These are phyloP conservation scores for Pythium rhizo-oryzae DNA, from an alignment of 352 stramenopile genomes.

Conservation along the genomic window DNA sequence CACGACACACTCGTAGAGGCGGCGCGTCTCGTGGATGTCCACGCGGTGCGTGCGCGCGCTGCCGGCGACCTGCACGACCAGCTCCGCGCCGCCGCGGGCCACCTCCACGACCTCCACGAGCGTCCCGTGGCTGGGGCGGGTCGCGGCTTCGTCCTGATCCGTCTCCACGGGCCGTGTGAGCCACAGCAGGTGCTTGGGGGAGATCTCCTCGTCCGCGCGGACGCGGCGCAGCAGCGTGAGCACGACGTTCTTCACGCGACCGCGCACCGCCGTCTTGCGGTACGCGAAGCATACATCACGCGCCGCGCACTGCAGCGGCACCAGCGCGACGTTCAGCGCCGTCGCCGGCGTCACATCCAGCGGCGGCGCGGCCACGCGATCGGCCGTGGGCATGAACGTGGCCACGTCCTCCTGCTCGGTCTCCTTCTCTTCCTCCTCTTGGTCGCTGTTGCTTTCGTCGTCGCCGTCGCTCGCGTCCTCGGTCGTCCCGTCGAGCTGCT, in stretches of 20 bases:
- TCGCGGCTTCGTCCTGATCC: neutral
- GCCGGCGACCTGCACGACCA: conserved; percentile 9
- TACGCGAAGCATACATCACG: conserved; percentile 23
- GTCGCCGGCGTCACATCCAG: conserved; percentile 8
- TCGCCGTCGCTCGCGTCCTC: conserved; percentile 6
- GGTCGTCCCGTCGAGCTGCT: conserved; percentile 24
- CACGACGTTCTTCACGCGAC: conserved; percentile 17
- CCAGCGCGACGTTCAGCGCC: conserved; percentile 9
- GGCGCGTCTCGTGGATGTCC: conserved; percentile 10
- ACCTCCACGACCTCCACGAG: conserved; percentile 23
- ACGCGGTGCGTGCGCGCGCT: conserved; percentile 5
- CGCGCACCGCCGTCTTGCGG: conserved; percentile 14
- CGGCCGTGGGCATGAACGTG: neutral
- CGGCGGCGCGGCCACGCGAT: neutral
- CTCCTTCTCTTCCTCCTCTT: neutral
- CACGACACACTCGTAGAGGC: conserved; percentile 25
- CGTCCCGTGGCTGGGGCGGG: neutral
- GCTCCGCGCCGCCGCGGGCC: neutral
- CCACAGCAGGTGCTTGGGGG: conserved; percentile 18
- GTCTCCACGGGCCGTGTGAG: conserved; percentile 1
- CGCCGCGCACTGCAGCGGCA: conserved; percentile 26
- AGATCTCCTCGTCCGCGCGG: conserved; percentile 10
- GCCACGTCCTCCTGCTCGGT: neutral
- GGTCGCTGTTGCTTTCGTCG: neutral
- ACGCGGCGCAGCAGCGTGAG: conserved; percentile 23